Percentiles rank a stretch among this genome's conserved stretches.
Evolutionary conservation across 2,329 filamentous ascomycete species (phyloP).

Genomic region (Calcarisporium arbuscula): DNA sequence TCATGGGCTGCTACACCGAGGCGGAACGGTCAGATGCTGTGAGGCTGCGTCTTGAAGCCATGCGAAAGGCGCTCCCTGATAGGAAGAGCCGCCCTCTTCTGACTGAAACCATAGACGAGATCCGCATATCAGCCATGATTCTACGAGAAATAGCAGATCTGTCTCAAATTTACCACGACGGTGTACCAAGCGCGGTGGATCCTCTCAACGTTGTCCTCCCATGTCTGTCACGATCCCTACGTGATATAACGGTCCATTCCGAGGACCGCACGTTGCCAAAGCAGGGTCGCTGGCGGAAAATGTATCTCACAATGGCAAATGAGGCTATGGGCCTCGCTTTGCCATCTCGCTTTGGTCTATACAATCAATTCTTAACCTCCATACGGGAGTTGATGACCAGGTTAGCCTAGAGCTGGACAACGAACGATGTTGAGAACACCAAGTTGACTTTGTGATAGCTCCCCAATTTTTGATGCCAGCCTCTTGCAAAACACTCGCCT

Average conservation of each 20-base stretch:
- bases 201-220: constrained; percentile 52
- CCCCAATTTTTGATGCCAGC: constrained; percentile 50
- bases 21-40: constrained; percentile 46
- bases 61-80: constrained; percentile 39
- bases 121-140: constrained; percentile 34
- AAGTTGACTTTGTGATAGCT: constrained; percentile 18
- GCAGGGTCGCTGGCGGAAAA: constrained; percentile 49
- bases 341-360: constrained; percentile 47
- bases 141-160: constrained; percentile 50
- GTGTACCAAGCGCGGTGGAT: constrained; percentile 45
- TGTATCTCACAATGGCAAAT: constrained; percentile 50
- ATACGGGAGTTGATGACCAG: constrained; percentile 45
- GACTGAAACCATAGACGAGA: constrained; percentile 39
- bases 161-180: constrained; percentile 43
- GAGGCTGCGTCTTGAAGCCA: constrained; percentile 39
- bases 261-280: constrained; percentile 42
- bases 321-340: constrained; percentile 46
- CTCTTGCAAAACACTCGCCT: constrained; percentile 42
- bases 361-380: constrained; percentile 46
- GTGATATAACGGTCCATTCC: constrained; percentile 46
- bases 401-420: no score
- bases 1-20: constrained; percentile 48
- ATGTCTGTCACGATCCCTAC: constrained; percentile 44
- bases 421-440: no score
- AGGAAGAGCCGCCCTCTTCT: constrained; percentile 41